Evolutionary conservation across 2,329 filamentous ascomycete species (phyloP).

Genomic region (Harringtonia lauricola): DNA sequence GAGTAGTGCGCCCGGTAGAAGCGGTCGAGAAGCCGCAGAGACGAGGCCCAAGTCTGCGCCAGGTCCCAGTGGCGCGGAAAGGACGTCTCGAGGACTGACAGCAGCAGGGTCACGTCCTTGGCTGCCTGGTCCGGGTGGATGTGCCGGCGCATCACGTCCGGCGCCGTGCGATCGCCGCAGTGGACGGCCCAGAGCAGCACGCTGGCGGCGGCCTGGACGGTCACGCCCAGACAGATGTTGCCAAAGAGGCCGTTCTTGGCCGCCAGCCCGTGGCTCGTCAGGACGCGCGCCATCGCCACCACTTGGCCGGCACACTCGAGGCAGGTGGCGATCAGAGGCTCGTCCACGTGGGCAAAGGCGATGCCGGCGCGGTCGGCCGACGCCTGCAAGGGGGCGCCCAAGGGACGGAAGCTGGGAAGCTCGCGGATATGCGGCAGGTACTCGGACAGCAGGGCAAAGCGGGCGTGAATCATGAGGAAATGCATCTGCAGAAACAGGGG

Average conservation of each 20-base stretch:
- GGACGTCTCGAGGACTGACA: background rate
- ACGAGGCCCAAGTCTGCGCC: background rate
- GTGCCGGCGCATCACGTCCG: background rate
- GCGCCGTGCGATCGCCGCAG: background rate
- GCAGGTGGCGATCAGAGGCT: background rate
- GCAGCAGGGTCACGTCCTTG: background rate
- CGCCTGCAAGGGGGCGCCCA: background rate
- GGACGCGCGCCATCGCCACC: background rate
- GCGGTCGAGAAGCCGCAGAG: background rate
- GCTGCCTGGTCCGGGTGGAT: background rate
- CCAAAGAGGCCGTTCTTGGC: background rate
- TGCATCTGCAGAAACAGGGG: conserved; percentile 3
- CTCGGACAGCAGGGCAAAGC: conserved; percentile 4
- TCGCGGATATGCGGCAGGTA: conserved; percentile 2
- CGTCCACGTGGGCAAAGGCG: background rate
- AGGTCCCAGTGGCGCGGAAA: background rate
- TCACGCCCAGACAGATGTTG: background rate
- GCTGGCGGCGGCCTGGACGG: background rate
- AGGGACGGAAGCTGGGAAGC: too few species aligned
- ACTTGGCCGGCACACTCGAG: background rate
- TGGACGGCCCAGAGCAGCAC: background rate
- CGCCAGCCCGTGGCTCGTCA: background rate
- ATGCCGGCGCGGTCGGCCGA: background rate
- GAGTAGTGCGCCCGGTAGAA: background rate
- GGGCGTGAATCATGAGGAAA: conserved; percentile 1